Conservation (phyloP, 2,329 filamentous ascomycete species). For the Corynespora cassiicola region DNA sequence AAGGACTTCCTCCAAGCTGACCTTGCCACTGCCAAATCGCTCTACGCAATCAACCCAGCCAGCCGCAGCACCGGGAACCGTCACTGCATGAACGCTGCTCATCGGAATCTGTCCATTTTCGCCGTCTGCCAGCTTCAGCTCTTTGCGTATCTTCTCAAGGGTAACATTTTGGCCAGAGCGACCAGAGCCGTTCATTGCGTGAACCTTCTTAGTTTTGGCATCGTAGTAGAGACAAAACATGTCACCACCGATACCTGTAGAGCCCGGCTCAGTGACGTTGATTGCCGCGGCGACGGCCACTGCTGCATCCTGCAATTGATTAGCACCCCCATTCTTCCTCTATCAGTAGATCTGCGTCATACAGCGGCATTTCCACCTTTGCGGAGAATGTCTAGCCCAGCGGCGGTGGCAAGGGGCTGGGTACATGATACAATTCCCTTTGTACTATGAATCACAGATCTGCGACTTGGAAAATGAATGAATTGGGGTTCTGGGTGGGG, state of each 20-base stretch:
- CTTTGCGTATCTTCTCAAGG: slow-evolving; percentile 72
- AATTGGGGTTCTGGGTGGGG: slow-evolving; percentile 60
- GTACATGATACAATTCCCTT: slow-evolving; percentile 90
- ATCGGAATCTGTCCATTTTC: slow-evolving; percentile 70
- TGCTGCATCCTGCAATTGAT: slow-evolving; percentile 77
- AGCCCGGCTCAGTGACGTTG: slow-evolving; percentile 91
- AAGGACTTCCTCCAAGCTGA: slow-evolving; percentile 79
- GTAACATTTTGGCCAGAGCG: slow-evolving; percentile 74
- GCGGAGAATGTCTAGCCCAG: slow-evolving; percentile 82
- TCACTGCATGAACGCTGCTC: slow-evolving; percentile 79
- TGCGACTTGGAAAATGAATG: slow-evolving; percentile 74
- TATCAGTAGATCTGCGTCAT: no score
- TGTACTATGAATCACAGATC: slow-evolving; percentile 92
- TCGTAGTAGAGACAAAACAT: slow-evolving; percentile 96
- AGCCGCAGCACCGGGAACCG: slow-evolving; percentile 87
- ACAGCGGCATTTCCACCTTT: slow-evolving; percentile 93
- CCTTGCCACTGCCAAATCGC: slow-evolving; percentile 85
- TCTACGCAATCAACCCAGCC: slow-evolving; percentile 92
- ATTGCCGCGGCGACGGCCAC: slow-evolving; percentile 91
- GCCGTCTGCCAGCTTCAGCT: slow-evolving; percentile 69
- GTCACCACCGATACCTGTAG: slow-evolving; percentile 94
- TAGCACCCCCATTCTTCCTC: neutral
- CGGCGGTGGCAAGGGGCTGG: slow-evolving; percentile 87
- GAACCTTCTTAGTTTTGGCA: slow-evolving; percentile 79
- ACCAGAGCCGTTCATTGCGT: slow-evolving; percentile 92